Base-by-base conservation (phyloP, 257 asterid species). In the Sherardia arvensis region DNA sequence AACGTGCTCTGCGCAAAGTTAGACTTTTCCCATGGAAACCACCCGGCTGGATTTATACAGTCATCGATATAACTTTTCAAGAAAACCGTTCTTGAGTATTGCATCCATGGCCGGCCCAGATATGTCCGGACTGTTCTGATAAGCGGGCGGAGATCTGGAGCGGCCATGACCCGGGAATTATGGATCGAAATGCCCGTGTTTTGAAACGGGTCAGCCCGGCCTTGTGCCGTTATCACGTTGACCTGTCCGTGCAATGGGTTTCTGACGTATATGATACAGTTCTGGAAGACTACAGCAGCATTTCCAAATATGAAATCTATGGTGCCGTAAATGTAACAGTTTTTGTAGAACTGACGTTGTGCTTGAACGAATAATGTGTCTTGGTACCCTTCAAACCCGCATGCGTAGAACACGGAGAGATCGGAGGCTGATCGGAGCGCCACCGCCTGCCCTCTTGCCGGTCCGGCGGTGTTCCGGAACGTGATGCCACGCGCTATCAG, bases 351-450 rank as follows among this genome's bases (percentile, higher is more conserved):
- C 11, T 90, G 97, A 32, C 97, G 92, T 29, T 90, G 95, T 8
- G 97, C 71, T 7, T 83, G 97, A 26, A 76, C 84, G 69, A 85
- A 90, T 15, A 90, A 83, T 0, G 97, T 90, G 83, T 90, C 98
- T 65, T 91, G 98, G 74, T 86, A 91, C 0, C 97, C 95, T 54
- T 87, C 95, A 62, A 90, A 82, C 49, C 84, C 81, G 60, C 97
- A 90, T 0, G 65, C 79, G 60, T 90, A 85, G 80, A 90, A 87
- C 23, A 85, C 95, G 1, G 97, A 90, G 62, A 90, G 84, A 59
- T 90, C 97, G 1, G 97, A 90, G 47, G 87, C 90, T 6, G 95
- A 85, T 33, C 97, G 88, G 17, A 90, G 77, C 1, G 97, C 97
- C 1, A 85, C 95, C 0, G 97, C 97, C 70, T 90, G 97, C 0